Evolutionary conservation across 2,329 filamentous ascomycete species (phyloP), one percentile per base, ranked within the genome.

Genomic region (Colletotrichum coccodes): DNA sequence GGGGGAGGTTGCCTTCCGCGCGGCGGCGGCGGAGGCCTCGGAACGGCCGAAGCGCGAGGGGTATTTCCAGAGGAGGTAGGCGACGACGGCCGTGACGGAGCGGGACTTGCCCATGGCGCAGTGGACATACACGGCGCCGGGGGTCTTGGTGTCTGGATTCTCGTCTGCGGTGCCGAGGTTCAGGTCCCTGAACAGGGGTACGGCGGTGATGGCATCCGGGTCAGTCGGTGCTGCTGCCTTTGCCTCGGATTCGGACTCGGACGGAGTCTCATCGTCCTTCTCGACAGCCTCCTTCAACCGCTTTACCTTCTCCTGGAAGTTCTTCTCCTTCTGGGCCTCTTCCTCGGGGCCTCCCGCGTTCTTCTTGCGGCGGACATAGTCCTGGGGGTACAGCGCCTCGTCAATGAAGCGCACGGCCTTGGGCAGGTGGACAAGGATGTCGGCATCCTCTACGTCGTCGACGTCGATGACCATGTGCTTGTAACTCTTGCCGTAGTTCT

Each of bases 81-180:
- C 95, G 66, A 97, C 87, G 62, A 94, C 87, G 72, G 93, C 89
- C 36, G 94, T 91, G 72, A 95, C 93, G 54, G 95, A 98, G 68
- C 96, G 93, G 38, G 95, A 98, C 82, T 97, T 97, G 60, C 96
- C 96, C 90, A 97, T 97, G 26, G 94, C 95, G 86, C 96, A 97
- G 81, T 87, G 85, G 11, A 90, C 87, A 64, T 86, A 86, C 32
- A 90, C 86, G 16, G 81, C 86, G 32, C 82, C 82, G 68, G 67
- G 71, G 38, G 44, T 23, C 8, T 50, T 52, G 70, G 69, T 60
- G 56, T 70, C 26, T n/a, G 40, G 71, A 72, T 63, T 67, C 56
- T 54, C 72, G 58, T 18, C 71, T 40, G 26, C 69, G 14, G 49
- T 30, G 2, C 47, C 11, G 12, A 71, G 59, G 9, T 62, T 56